Percentiles rank a stretch among this genome's conserved stretches.
phyloP scores from a whole-genome alignment of 345 rosid species.

The Rhodomyrtus tomentosa region DNA sequence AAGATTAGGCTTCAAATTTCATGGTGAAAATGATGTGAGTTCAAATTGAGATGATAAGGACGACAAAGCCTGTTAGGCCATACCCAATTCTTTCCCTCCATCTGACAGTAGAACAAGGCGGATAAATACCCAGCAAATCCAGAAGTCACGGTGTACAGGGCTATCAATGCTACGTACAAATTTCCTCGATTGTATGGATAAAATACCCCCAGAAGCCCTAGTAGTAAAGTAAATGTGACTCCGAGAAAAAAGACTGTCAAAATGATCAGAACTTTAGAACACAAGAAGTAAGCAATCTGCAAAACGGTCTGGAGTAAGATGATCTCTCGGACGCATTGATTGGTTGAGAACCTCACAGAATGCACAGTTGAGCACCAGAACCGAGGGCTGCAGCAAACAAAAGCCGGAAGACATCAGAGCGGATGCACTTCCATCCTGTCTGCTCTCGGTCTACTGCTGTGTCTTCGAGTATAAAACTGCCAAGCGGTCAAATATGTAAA shows the following conservation, averaged over 20 bases:
- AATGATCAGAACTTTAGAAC: background rate
- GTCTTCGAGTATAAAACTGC: slow-evolving; percentile 76
- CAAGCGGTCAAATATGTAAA: background rate
- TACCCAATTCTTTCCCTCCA: slow-evolving; percentile 88
- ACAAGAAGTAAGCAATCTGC: background rate
- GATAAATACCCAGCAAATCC: slow-evolving; percentile 82
- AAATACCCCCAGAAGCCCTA: slow-evolving; percentile 75
- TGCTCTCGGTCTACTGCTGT: slow-evolving; percentile 86
- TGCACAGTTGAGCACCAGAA: slow-evolving; percentile 66
- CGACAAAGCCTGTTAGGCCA: background rate
- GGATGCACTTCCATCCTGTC: slow-evolving; percentile 89
- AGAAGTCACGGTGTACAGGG: slow-evolving; percentile 69
- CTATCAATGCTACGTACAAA: slow-evolving; percentile 67
- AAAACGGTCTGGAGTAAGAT: background rate
- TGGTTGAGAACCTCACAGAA: slow-evolving; percentile 38
- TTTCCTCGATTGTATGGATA: slow-evolving; percentile 91
- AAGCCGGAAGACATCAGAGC: slow-evolving; percentile 77
- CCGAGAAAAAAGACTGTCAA: slow-evolving; percentile 17
- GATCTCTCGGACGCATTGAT: background rate
- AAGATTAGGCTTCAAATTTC: background rate
- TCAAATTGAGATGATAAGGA: background rate
- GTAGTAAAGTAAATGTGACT: slow-evolving; percentile 63
- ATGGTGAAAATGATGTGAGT: background rate
- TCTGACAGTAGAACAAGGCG: slow-evolving; percentile 69
- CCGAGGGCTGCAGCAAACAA: slow-evolving; percentile 75